Evolutionary conservation across 169 alveolate genomes (phyloP).

Genomic region (Cryptosporidium andersoni): DNA sequence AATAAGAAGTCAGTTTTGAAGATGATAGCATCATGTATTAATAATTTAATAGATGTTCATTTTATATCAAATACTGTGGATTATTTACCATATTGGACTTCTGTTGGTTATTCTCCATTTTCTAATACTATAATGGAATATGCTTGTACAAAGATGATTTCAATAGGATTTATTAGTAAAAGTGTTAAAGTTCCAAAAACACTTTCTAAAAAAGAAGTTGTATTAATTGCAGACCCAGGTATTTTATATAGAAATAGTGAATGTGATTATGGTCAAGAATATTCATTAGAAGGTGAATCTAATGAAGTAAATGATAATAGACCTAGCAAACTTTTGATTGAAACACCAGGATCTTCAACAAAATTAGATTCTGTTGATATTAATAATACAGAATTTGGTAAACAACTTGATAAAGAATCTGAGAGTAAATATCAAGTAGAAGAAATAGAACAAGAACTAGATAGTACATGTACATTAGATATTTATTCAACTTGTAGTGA

Average conservation of each 20-base stretch:
- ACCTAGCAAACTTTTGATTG: too few species aligned
- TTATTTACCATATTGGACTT: constrained; percentile 14
- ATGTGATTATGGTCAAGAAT: neutral
- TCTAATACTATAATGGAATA: constrained; percentile 47
- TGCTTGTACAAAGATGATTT: constrained; percentile 52
- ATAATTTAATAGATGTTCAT: constrained; percentile 26
- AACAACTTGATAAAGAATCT: too few species aligned
- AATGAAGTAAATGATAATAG: too few species aligned
- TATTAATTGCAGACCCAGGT: constrained; percentile 45
- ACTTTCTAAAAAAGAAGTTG: constrained; percentile 34
- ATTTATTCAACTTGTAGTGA: too few species aligned
- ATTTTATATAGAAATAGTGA: too few species aligned
- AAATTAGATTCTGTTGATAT: too few species aligned
- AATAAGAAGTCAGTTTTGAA: constrained; percentile 17
- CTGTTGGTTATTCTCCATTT: constrained; percentile 32
- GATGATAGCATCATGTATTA: constrained; percentile 52
- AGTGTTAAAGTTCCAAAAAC: constrained; percentile 40
- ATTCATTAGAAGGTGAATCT: too few species aligned
- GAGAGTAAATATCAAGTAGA: too few species aligned
- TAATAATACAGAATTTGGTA: too few species aligned
- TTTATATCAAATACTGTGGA: constrained; percentile 20
- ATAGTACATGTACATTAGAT: too few species aligned
- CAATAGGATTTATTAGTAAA: constrained; percentile 52
- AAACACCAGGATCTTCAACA: too few species aligned
- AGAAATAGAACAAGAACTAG: too few species aligned